These are phyloP conservation scores for Cynanchum wilfordii DNA, from an alignment of 257 asterid genomes.

Conservation along the genomic window DNA sequence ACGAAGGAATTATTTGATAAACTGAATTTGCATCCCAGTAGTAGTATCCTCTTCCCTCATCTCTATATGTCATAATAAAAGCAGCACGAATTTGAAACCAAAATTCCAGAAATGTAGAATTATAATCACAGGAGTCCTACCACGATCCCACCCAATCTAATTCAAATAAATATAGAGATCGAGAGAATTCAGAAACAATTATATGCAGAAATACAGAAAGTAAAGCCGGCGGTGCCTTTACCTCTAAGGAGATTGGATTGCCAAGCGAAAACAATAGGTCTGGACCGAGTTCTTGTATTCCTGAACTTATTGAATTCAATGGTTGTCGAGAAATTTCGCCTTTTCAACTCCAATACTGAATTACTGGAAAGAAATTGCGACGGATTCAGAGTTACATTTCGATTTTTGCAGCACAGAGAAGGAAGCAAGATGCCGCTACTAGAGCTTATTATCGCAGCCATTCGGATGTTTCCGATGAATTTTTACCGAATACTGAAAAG, in stretches of 20 bases:
- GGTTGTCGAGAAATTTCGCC: conserved; percentile 19
- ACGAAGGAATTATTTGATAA: neutral
- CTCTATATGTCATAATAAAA: neutral
- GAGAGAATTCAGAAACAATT: neutral
- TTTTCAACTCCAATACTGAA: conserved; percentile 18
- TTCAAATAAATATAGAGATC: neutral
- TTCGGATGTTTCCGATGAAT: neutral
- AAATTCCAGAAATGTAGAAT: neutral
- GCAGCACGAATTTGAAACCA: neutral
- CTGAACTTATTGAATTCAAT: conserved; percentile 26
- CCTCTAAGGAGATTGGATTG: conserved; percentile 64
- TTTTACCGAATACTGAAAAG: neutral
- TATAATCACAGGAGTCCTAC: neutral
- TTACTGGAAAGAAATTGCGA: conserved; percentile 20
- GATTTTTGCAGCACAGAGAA: conserved; percentile 11
- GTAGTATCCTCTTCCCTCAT: neutral
- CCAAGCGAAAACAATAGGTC: conserved; percentile 36
- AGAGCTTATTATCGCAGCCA: conserved; percentile 12
- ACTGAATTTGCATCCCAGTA: neutral
- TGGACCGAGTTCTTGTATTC: conserved; percentile 22
- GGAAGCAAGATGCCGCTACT: conserved; percentile 1
- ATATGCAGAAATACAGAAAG: neutral
- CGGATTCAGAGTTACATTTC: conserved; percentile 4
- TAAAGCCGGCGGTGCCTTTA: conserved; percentile 29
- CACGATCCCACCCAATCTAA: no score